phyloP scores from a whole-genome alignment of 345 rosid genomes.

The Eucalyptus paniculata region DNA sequence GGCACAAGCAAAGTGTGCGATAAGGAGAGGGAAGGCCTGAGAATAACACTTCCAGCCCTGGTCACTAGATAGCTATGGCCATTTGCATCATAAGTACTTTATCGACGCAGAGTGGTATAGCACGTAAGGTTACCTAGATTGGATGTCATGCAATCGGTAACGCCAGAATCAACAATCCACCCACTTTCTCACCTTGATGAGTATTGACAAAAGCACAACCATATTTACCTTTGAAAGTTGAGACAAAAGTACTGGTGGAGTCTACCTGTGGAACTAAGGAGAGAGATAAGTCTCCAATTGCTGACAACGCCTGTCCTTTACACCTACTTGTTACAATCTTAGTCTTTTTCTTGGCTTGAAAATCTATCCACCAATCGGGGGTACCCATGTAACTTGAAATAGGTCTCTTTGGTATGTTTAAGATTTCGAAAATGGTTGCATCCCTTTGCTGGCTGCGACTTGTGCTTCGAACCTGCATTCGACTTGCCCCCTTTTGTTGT shows the following conservation, averaged over 20 bases:
- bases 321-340: neutral
- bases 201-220: neutral
- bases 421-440: neutral
- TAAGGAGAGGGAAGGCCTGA: neutral
- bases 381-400: neutral
- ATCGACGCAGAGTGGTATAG: neutral
- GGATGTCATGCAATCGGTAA: neutral
- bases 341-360: neutral
- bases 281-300: neutral
- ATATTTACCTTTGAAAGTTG: neutral
- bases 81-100: neutral
- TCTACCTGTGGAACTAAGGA: neutral
- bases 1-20: neutral
- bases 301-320: too few species aligned
- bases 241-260: neutral
- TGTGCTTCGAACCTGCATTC: neutral
- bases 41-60: neutral
- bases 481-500: neutral
- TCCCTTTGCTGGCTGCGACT: neutral
- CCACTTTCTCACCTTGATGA: neutral
- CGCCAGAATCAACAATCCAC: neutral
- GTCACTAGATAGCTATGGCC: neutral
- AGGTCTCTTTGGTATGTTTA: neutral
- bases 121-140: neutral
- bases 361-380: neutral